Base-by-base conservation (phyloP, 306 rosid genomes). In the Lathyrus oleraceus region DNA sequence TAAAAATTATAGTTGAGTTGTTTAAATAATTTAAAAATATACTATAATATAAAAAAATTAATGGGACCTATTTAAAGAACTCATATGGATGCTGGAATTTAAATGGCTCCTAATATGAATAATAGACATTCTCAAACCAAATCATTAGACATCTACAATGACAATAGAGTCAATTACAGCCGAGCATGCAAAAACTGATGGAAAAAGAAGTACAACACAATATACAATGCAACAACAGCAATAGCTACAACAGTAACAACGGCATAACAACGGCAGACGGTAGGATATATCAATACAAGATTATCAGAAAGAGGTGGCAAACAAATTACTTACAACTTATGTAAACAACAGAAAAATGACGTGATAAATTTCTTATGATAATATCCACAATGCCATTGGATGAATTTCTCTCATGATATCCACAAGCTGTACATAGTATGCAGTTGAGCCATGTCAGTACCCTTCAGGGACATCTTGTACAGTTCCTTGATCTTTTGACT, bases 401-500 rank as follows among this genome's bases (percentile, higher is more conserved):
- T 19, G 48, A 52, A 21, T 60, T 70, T 52, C 70, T 51, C 8
- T 76, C 75, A 83, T 4, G 92, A 84, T 52, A 77, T 78, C 98
- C 98, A 93, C 73, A 90, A 27, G 69, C 20, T 39, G 82, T 86
- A 71, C 90, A 93, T 90, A 65, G 66, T 76, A 79, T 81, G 84
- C 77, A 88, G 76, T 69, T 87, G 89, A 58, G 64, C 73, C 71
- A 85, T 85, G 49, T 72, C 87, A 10, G 67, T 74, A 69, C 83
- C 70, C 84, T 85, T 90, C 19, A 90, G 86, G 71, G 98, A 85
- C 66, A 76, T 85, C 84, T 80, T 88, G 79, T 93, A 93, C 70
- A 93, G 92, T 79, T 88, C 91, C 82, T 87, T 89, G 49, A 93
- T 80, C 85, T 87, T 90, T 63, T 62, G 83, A 57, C 87, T 84